Conservation (phyloP, 345 rosid species). For the Heritiera littoralis region DNA sequence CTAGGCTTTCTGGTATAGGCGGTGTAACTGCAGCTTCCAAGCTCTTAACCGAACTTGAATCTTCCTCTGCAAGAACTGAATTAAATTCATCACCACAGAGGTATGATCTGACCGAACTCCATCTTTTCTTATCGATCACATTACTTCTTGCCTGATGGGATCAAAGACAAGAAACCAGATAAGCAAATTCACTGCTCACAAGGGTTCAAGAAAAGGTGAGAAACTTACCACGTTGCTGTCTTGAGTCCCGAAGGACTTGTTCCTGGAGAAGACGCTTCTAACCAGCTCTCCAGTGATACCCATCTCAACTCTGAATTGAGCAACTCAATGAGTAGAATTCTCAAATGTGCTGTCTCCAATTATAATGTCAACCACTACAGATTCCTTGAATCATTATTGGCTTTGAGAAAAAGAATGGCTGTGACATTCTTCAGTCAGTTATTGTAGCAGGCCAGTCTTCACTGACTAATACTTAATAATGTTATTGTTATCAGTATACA, state of each 20-base stretch:
- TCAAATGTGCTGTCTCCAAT: constrained; percentile 27
- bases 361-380: constrained; percentile 32
- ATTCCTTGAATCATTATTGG: constrained; percentile 38
- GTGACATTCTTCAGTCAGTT: constrained; percentile 30
- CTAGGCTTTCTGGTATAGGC: constrained; percentile 28
- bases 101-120: constrained; percentile 70
- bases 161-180: background rate
- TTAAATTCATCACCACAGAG: constrained; percentile 75
- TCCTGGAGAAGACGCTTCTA: constrained; percentile 67
- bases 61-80: constrained; percentile 74
- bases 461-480: constrained; percentile 4
- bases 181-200: background rate
- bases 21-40: constrained; percentile 51
- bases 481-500: background rate
- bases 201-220: background rate
- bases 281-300: constrained; percentile 75
- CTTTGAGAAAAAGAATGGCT: background rate
- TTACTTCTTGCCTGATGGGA: constrained; percentile 49
- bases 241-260: constrained; percentile 38
- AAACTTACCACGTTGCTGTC: constrained; percentile 48
- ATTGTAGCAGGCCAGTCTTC: constrained; percentile 15
- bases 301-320: constrained; percentile 47
- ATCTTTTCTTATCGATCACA: constrained; percentile 52
- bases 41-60: constrained; percentile 70
- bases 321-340: constrained; percentile 15